phyloP scores from a whole-genome alignment of 2,329 filamentous ascomycete genomes.

The Talaromyces sp. region DNA sequence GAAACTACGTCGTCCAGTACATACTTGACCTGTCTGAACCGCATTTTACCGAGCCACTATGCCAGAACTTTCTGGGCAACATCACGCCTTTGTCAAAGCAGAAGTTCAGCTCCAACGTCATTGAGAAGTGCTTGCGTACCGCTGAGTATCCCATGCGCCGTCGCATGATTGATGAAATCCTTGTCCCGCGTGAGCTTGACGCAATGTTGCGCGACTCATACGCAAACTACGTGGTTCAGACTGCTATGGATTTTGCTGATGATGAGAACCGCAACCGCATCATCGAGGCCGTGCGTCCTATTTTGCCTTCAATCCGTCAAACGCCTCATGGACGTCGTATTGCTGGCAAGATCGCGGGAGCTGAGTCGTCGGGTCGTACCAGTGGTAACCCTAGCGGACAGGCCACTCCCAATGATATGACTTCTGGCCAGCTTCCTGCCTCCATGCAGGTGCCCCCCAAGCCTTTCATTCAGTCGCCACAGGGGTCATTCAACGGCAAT shows the following conservation, averaged over 20 bases:
- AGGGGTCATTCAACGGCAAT: constrained; percentile 23
- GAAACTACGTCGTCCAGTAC: constrained; percentile 98
- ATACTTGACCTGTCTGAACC: constrained; percentile 91
- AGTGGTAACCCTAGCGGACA: constrained; percentile 37
- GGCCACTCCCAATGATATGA: constrained; percentile 37
- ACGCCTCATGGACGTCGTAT: constrained; percentile 94
- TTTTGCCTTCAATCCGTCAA: constrained; percentile 76
- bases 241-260: constrained; percentile 80
- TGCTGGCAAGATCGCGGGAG: constrained; percentile 71
- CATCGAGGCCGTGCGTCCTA: constrained; percentile 78
- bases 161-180: constrained; percentile 78
- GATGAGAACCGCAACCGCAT: constrained; percentile 66
- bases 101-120: constrained; percentile 99
- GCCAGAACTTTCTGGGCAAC: constrained; percentile 71
- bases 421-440: constrained; percentile 32
- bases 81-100: constrained; percentile 73
- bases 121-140: constrained; percentile 91
- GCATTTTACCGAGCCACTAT: constrained; percentile 82
- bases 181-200: constrained; percentile 70
- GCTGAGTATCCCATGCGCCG: constrained; percentile 69
- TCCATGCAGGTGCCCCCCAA: constrained; percentile 26
- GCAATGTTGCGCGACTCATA: constrained; percentile 85
- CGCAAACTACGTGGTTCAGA: constrained; percentile 98
- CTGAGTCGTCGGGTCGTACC: constrained; percentile 42
- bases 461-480: constrained; percentile 26